Evolutionary conservation across 2,329 filamentous ascomycete species (phyloP), one percentile per base, ranked within the genome.

Genomic region (Nannizziopsis barbatae): DNA sequence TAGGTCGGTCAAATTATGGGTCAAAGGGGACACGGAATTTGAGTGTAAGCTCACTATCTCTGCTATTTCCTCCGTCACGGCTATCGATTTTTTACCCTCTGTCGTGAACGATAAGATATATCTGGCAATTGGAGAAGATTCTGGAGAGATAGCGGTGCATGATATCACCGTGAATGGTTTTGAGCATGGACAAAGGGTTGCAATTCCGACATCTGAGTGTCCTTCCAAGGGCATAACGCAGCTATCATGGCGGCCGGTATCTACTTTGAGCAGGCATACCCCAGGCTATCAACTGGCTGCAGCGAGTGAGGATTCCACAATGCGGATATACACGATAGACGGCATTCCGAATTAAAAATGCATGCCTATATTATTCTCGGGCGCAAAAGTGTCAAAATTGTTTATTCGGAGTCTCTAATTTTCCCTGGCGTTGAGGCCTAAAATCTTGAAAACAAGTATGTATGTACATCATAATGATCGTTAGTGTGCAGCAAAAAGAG

Each of bases 1-100:
- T 65, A 96, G 93, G 69, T 75, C 75, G 20, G 81, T 94, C 33
- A 85, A 84, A 60, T 60, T 89, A 38, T 90, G 86, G 86, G 62
- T 64, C 42, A 58, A 59, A 52, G 54, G 59, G 11, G 66, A 57
- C 36, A 32, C 65, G 53, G 58, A 52, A 14, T 80, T 83, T 53
- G 60, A 65, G 9, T 76, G 79, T 52, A 73, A 71, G 5, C 63
- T 72, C 2, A 74, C 73, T 1, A 68, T 85, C 17, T 59, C 75
- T 0, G 70, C 77, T 42, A 73, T 75, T 14, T 71, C 73, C 15
- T 72, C 86, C 0, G 79, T 86, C 2, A 89, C 84, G 0, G 80
- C 85, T 0, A 71, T 90, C 20, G 82, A 84, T 56, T 84, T 88
- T 59, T 61, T 80, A 31, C 61, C 64, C 5, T 43, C 48, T 5